A percentile compares a stretch with the other conserved stretches of the same genome.
Conservation (phyloP, 2,329 filamentous ascomycete species). For the Gnomoniopsis sp. region DNA sequence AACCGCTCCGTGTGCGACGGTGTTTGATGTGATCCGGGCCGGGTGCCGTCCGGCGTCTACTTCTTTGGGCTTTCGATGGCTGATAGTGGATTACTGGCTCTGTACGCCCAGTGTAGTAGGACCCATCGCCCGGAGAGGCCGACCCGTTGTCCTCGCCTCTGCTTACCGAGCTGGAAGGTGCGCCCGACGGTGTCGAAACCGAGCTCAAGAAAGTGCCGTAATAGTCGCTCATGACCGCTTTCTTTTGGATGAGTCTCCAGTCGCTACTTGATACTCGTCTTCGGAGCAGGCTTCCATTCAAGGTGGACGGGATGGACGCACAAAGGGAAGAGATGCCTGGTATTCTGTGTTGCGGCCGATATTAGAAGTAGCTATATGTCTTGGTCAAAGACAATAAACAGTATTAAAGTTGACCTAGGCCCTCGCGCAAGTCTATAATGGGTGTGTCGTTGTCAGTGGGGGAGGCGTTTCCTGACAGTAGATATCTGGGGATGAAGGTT, state of each 20-base stretch:
- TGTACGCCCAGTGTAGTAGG: slow-evolving; percentile 48
- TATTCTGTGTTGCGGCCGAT: neutral
- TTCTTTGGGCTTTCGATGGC: slow-evolving; percentile 44
- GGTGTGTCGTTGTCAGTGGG: neutral
- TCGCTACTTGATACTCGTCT: neutral
- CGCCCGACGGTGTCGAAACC: slow-evolving; percentile 36
- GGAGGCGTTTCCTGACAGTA: neutral
- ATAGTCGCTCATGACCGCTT: slow-evolving; percentile 49
- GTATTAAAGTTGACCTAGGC: neutral
- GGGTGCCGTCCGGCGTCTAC: slow-evolving; percentile 47
- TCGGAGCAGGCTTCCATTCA: too few species aligned
- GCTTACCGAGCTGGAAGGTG: slow-evolving; percentile 29
- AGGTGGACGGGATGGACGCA: neutral
- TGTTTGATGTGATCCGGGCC: slow-evolving; percentile 79
- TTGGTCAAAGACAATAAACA: neutral
- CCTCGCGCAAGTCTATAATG: neutral
- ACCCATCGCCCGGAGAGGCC: slow-evolving; percentile 43
- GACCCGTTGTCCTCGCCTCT: slow-evolving; percentile 33
- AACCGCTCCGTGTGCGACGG: slow-evolving; percentile 87
- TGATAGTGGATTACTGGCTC: slow-evolving; percentile 45
- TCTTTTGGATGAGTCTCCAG: neutral
- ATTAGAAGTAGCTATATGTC: neutral
- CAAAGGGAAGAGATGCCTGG: neutral
- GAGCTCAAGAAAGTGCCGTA: slow-evolving; percentile 55
- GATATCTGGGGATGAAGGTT: neutral